Evolutionary conservation across 805 yeast genomes (phyloP), one percentile per base, ranked within the genome.

Genomic region (Grigorovia humatica): DNA sequence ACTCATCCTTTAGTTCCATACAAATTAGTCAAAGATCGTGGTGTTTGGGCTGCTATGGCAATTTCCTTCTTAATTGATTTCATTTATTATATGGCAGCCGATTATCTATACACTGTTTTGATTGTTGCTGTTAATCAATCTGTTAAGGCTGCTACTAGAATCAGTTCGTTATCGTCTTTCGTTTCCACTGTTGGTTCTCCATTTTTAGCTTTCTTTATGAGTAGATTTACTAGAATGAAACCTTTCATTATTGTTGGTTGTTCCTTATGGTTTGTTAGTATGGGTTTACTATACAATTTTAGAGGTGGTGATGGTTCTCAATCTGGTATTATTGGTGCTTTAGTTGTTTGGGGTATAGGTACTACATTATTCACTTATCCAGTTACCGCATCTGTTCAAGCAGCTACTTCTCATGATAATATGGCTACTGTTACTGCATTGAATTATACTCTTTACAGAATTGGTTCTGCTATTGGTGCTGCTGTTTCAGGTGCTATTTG

Each of bases 281-380:
- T 79, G 71, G 90, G 88, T 51, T 57, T 85, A 44, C 69, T 84
- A 54, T 68, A 74, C 57, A 74, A 72, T 51, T 57, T 62, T 69
- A 74, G 89, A 63, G 81, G 43, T 79, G 77, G 66, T 70, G 80
- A 81, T 44, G 72, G 67, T 51, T 65, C 68, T 43, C 62, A 67
- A 44, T 73, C 80, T 23, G 89, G 88, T 57, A 72, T 83, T 51
- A 79, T 85, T 63, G 89, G 83, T 15, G 78, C 83, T 6, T 72
- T 79, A 56, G 77, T 82, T 61, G 61, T 84, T 18, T 66, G 82
- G 56, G 90, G 90, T 57, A 75, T 85, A 52, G 89, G 88, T 59
- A 86, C 86, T 45, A 87, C 87, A 17, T 78, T 83, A 65, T 81
- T 83, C 71, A 80, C 87, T 15, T 82, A 81, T 59, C 74, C 84